These are phyloP conservation scores for Choiromyces venosus DNA, from an alignment of 495 filamentous ascomycete species.

Conservation along the genomic window DNA sequence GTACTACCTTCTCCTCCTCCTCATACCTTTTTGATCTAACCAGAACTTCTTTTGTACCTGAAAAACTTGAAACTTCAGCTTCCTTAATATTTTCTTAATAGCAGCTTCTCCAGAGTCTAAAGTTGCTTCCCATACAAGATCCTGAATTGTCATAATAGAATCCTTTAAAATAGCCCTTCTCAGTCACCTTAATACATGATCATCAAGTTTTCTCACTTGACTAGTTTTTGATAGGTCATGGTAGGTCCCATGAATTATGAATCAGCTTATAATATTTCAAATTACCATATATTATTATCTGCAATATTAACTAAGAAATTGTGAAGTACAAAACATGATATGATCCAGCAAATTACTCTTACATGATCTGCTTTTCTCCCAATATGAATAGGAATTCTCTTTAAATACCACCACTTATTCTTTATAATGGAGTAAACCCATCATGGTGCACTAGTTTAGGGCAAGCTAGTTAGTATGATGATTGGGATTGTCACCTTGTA, in stretches of 20 bases:
- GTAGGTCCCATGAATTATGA: neutral
- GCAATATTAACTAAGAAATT: no score
- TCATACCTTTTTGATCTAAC: neutral
- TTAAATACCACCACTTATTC: no score
- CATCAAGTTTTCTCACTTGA: conserved; percentile 4
- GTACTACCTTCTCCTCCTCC: conserved; percentile 5
- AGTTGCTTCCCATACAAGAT: conserved; percentile 4
- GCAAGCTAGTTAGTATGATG: no score
- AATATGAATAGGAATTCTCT: no score
- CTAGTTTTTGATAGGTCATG: conserved; percentile 6
- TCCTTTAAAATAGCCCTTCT: conserved; percentile 8
- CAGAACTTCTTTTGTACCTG: conserved; percentile 1
- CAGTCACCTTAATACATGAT: neutral
- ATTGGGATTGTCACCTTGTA: no score
- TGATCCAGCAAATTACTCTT: no score
- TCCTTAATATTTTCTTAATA: neutral
- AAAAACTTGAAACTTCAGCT: neutral
- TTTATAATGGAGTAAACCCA: no score
- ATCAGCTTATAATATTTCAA: conserved; percentile 1
- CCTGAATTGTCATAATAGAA: neutral
- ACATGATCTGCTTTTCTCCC: no score
- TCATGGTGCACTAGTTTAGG: no score
- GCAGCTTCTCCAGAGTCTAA: neutral
- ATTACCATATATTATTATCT: neutral
- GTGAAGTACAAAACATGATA: no score